Evolutionary conservation across 805 yeast species (phyloP).

Genomic region (Yamadazyma philogaea): DNA sequence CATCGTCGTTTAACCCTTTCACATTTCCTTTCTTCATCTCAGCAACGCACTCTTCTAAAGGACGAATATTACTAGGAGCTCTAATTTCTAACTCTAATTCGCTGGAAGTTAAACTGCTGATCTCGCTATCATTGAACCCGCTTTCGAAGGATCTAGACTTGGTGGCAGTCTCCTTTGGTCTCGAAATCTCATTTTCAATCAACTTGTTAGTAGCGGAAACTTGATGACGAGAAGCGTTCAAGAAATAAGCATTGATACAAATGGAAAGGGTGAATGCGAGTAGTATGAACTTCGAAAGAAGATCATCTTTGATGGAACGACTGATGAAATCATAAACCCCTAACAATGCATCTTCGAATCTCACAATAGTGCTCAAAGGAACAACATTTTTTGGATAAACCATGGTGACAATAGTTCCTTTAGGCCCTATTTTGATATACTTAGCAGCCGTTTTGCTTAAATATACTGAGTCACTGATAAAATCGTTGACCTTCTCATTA

Average conservation of each 20-base stretch:
- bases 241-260: slow-evolving; percentile 76
- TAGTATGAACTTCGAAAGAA: slow-evolving; percentile 74
- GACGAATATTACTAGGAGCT: slow-evolving; percentile 29
- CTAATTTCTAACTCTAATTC: slow-evolving; percentile 21
- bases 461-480: slow-evolving; percentile 10
- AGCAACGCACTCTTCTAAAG: slow-evolving; percentile 62
- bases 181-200: slow-evolving; percentile 37
- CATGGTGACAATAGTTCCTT: slow-evolving; percentile 57
- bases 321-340: slow-evolving; percentile 55
- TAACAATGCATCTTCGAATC: slow-evolving; percentile 59
- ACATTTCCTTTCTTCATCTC: slow-evolving; percentile 70
- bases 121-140: slow-evolving; percentile 3
- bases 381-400: slow-evolving; percentile 55
- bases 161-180: slow-evolving; percentile 19
- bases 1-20: slow-evolving; percentile 63
- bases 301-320: slow-evolving; percentile 70
- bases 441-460: slow-evolving; percentile 42
- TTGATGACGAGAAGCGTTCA: slow-evolving; percentile 79
- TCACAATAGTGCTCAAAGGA: slow-evolving; percentile 54
- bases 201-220: slow-evolving; percentile 41
- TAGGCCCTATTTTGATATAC: slow-evolving; percentile 42
- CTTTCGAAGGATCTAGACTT: slow-evolving; percentile 3
- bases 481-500: slow-evolving; percentile 6
- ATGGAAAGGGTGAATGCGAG: slow-evolving; percentile 71
- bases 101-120: slow-evolving; percentile 26